phyloP scores from a whole-genome alignment of 2,329 filamentous ascomycete genomes.

The Cercospora brassicicola region DNA sequence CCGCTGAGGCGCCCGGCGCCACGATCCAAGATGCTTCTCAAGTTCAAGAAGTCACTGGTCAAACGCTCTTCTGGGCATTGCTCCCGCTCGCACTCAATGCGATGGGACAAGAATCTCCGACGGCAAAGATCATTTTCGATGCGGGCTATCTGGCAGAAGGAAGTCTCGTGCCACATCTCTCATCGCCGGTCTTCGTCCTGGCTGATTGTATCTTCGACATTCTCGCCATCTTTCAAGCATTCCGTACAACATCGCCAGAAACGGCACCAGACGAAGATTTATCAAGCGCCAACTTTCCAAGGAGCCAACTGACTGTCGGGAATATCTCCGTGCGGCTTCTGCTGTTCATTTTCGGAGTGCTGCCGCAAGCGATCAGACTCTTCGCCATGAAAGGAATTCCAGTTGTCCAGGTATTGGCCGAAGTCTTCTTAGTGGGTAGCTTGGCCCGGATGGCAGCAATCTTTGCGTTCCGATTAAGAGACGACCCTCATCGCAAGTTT shows the following conservation, averaged over 20 bases:
- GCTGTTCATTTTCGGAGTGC: not conserved
- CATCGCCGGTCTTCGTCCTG: constrained; percentile 1
- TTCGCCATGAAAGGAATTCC: constrained; percentile 10
- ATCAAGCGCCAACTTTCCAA: not conserved
- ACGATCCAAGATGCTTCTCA: not conserved
- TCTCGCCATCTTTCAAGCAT: not conserved
- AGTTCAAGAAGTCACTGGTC: constrained; percentile 3
- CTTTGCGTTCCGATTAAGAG: not conserved
- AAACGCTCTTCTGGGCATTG: constrained; percentile 1
- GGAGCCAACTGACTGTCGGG: not conserved
- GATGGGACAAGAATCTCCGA: not conserved
- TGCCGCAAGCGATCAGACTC: constrained; percentile 6
- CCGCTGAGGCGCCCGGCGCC: not conserved
- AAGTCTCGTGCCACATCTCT: not conserved
- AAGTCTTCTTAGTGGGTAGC: not conserved
- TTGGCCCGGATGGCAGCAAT: not conserved
- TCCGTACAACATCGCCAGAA: not conserved
- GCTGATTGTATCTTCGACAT: not conserved
- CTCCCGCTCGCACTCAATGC: constrained; percentile 1
- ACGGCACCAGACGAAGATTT: not conserved
- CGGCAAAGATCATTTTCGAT: not conserved
- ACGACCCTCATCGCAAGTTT: not conserved
- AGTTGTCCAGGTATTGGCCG: not conserved
- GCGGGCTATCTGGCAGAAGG: not conserved
- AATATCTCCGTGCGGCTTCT: not conserved